phyloP scores from a whole-genome alignment of 2,329 filamentous ascomycete species.

The Venturia asperata region DNA sequence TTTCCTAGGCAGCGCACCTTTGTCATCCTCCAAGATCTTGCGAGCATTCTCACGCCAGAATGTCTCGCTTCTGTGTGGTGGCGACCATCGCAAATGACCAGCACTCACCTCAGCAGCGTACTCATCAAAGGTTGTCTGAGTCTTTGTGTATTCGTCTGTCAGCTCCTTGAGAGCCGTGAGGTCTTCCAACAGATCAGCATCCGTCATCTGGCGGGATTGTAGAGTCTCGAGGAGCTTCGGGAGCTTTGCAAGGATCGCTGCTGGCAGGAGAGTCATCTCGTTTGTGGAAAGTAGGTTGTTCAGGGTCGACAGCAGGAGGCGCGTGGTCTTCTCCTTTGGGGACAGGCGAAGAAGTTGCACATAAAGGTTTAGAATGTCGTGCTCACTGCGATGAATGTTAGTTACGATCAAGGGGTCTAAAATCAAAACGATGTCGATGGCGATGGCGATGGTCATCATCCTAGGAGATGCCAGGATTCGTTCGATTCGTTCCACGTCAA shows the following conservation, averaged over 20 bases:
- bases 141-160: constrained; percentile 76
- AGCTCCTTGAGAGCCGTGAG: constrained; percentile 47
- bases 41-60: constrained; percentile 93
- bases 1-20: constrained; percentile 69
- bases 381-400: constrained; percentile 54
- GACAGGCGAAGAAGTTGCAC: constrained; percentile 87
- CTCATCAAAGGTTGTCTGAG: constrained; percentile 59
- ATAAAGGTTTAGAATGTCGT: constrained; percentile 86
- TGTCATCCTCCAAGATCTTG: constrained; percentile 75
- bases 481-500: too few species aligned
- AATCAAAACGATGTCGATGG: not conserved
- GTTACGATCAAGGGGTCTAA: not conserved
- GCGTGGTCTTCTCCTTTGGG: constrained; percentile 95
- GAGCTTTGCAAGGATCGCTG: constrained; percentile 77
- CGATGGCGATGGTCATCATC: not conserved
- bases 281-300: constrained; percentile 75
- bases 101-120: constrained; percentile 76
- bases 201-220: constrained; percentile 44
- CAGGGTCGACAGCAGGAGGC: constrained; percentile 81
- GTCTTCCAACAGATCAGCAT: constrained; percentile 48
- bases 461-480: not conserved
- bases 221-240: constrained; percentile 55
- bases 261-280: constrained; percentile 64
- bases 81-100: constrained; percentile 86
- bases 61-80: constrained; percentile 74